Evolutionary conservation across 1,284 basidiomycete genomes (phyloP).

Genomic region (Butyriboletus pseudospeciosus): DNA sequence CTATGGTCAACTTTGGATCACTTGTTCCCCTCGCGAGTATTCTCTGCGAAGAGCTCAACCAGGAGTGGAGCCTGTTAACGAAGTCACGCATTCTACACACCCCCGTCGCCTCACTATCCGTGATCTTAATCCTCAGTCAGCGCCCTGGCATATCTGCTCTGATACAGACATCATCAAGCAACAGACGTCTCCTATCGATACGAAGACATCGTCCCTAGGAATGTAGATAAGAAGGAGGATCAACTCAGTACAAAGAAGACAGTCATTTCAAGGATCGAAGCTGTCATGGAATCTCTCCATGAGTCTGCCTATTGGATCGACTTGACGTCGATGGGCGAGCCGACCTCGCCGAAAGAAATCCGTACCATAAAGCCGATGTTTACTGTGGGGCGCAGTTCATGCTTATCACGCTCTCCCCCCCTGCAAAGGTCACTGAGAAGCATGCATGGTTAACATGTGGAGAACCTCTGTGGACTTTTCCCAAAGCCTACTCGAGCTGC

Average conservation of each 20-base stretch:
- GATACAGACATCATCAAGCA: conserved; percentile 8
- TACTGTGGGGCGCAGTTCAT: conserved; percentile 27
- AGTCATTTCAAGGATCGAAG: conserved; percentile 13
- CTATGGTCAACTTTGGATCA: too few relatives aligned
- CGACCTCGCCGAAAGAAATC: background rate
- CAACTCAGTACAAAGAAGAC: background rate
- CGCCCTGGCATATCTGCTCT: conserved; percentile 5
- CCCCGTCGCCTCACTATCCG: conserved; percentile 22
- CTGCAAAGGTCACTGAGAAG: background rate
- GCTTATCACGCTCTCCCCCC: conserved; percentile 21
- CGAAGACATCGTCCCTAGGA: conserved; percentile 7
- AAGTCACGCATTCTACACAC: conserved; percentile 19
- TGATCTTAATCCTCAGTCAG: background rate
- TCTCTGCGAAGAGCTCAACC: conserved; percentile 14
- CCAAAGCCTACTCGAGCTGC: conserved; percentile 22
- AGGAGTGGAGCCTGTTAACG: conserved; percentile 3
- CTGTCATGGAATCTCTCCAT: conserved; percentile 4
- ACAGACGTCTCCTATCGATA: conserved; percentile 21
- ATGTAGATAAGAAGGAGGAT: background rate
- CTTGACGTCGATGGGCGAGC: conserved; percentile 3
- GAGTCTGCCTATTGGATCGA: conserved; percentile 28
- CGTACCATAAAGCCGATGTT: conserved; percentile 30
- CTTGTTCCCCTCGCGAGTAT: background rate
- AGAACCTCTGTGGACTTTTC: conserved; percentile 29
- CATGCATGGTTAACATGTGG: conserved; percentile 19